phyloP scores from a whole-genome alignment of 31 red algal species.

The Endocladia muricata region DNA sequence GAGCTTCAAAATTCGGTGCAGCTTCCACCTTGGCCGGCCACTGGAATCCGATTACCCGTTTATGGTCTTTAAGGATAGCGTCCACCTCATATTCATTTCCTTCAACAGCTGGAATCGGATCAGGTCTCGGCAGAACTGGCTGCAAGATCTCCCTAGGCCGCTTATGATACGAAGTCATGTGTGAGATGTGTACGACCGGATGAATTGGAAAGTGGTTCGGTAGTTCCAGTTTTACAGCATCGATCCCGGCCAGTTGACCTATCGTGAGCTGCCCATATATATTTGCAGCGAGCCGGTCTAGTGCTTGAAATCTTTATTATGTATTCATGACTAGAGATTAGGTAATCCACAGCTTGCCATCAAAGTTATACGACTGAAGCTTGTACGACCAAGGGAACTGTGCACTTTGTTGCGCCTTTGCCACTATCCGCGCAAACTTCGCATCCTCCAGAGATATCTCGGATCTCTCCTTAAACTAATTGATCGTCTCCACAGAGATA shows the following conservation, averaged over 20 bases:
- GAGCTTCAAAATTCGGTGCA: neutral
- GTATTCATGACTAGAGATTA: constrained; percentile 1
- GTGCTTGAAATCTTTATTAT: neutral
- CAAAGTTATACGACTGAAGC: neutral
- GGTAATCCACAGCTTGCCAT: neutral
- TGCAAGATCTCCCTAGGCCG: neutral
- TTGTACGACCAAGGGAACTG: neutral
- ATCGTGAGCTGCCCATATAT: neutral
- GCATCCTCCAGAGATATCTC: neutral
- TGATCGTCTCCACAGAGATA: neutral
- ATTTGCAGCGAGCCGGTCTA: neutral
- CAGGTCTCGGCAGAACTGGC: neutral
- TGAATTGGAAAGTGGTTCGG: neutral
- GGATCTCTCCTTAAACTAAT: neutral
- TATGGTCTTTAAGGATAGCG: neutral
- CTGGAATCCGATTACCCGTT: neutral
- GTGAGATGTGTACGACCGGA: neutral
- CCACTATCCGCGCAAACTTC: neutral
- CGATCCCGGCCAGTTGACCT: neutral
- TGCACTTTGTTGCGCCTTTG: neutral
- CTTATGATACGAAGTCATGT: neutral
- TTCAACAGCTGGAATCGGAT: neutral
- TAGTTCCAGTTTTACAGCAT: neutral
- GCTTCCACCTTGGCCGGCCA: neutral
- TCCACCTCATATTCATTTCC: neutral